Conservation (phyloP, 495 filamentous ascomycete genomes). For the Penicillium steckii region DNA sequence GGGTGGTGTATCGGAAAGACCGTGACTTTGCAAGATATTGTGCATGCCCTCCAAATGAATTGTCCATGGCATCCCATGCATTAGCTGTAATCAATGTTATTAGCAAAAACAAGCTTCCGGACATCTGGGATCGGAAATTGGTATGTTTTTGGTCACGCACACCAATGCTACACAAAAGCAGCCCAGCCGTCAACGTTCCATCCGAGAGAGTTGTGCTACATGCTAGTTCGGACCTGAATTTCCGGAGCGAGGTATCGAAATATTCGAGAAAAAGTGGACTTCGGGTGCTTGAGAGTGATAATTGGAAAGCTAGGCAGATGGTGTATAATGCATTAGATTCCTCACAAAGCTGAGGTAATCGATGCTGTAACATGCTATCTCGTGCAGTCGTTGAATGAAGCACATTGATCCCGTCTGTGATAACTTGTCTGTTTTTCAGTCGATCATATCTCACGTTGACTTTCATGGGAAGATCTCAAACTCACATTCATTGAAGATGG, state of each 20-base stretch:
- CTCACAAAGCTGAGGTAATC: slow-evolving; percentile 26
- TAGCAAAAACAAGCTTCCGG: slow-evolving; percentile 1
- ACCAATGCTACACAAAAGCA: slow-evolving; percentile 37
- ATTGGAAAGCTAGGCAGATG: slow-evolving; percentile 36
- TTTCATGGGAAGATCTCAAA: neutral
- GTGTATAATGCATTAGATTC: slow-evolving; percentile 32
- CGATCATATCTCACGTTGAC: neutral
- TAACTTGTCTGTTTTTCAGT: slow-evolving; percentile 21
- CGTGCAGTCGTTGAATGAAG: slow-evolving; percentile 32
- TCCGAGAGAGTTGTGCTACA: slow-evolving; percentile 25
- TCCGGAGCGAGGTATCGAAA: slow-evolving; percentile 27
- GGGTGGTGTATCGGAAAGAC: slow-evolving; percentile 1
- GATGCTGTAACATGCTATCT: slow-evolving; percentile 20
- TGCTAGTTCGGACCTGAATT: slow-evolving; percentile 33
- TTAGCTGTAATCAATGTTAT: slow-evolving; percentile 13
- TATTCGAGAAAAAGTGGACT: slow-evolving; percentile 31
- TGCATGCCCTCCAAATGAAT: slow-evolving; percentile 42
- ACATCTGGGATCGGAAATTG: neutral
- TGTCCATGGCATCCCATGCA: slow-evolving; percentile 38
- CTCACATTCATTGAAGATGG: slow-evolving; percentile 33
- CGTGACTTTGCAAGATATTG: slow-evolving; percentile 28
- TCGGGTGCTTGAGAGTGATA: slow-evolving; percentile 13
- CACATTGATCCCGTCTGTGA: slow-evolving; percentile 29
- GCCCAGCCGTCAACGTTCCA: slow-evolving; percentile 33
- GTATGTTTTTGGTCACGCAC: slow-evolving; percentile 19